These are phyloP conservation scores for Malus asiatica DNA, from an alignment of 306 rosid species.

Conservation along the genomic window DNA sequence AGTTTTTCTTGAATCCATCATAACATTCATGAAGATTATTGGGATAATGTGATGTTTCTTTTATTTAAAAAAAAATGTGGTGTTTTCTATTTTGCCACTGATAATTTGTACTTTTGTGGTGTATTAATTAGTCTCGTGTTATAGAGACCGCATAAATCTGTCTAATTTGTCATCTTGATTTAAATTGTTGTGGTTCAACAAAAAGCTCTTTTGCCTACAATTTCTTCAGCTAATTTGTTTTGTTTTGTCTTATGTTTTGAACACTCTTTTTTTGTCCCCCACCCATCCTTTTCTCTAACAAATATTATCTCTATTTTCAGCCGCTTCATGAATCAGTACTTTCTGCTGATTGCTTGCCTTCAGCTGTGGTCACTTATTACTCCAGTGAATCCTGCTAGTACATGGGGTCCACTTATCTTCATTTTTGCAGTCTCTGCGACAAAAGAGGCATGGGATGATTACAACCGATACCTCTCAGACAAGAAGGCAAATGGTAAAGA, in stretches of 20 bases:
- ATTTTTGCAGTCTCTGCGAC: slow-evolving; percentile 96
- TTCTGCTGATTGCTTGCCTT: slow-evolving; percentile 95
- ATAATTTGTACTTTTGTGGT: background rate
- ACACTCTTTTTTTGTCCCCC: background rate
- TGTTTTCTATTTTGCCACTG: background rate
- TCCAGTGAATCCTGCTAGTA: slow-evolving; percentile 98
- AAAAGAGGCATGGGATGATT: slow-evolving; percentile 99
- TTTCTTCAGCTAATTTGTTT: background rate
- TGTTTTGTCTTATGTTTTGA: background rate
- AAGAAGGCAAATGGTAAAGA: slow-evolving; percentile 93
- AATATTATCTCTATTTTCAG: slow-evolving; percentile 41
- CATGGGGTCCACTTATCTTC: slow-evolving; percentile 99
- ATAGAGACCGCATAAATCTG: background rate
- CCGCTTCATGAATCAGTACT: slow-evolving; percentile 99
- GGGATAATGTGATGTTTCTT: background rate
- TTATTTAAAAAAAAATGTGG: background rate
- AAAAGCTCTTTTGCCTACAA: background rate
- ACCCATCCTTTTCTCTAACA: slow-evolving; percentile 11
- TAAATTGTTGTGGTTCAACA: background rate
- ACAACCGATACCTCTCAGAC: slow-evolving; percentile 88
- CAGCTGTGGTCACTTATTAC: slow-evolving; percentile 97
- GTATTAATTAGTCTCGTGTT: background rate
- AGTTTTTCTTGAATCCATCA: background rate
- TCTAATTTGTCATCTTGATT: background rate
- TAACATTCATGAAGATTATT: background rate